These are phyloP conservation scores for Nannizzia gypsea DNA, from an alignment of 2,329 filamentous ascomycete species.

Conservation along the genomic window DNA sequence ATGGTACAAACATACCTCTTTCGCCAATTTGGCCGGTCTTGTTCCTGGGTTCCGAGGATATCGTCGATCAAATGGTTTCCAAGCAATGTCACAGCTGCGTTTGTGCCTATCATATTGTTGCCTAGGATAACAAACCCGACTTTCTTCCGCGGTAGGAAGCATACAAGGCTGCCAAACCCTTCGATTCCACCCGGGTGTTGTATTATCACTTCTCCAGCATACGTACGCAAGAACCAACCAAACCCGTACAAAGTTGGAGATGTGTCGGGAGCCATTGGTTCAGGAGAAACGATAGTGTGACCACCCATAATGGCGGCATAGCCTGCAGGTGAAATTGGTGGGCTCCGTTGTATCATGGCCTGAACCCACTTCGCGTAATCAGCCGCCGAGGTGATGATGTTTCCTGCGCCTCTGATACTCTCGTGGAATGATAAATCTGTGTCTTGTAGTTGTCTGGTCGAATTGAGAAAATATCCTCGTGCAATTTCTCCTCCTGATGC, in stretches of 20 bases:
- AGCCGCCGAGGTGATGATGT: slow-evolving; percentile 23
- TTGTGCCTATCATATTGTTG: slow-evolving; percentile 32
- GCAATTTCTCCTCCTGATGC: slow-evolving; percentile 17
- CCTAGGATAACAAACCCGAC: slow-evolving; percentile 35
- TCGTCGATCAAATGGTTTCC: slow-evolving; percentile 34
- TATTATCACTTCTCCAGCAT: slow-evolving; percentile 29
- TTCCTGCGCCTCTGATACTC: slow-evolving; percentile 14
- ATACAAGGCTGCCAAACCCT: slow-evolving; percentile 35
- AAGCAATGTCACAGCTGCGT: slow-evolving; percentile 22
- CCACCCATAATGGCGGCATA: slow-evolving; percentile 8
- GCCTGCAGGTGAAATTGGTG: slow-evolving; percentile 9
- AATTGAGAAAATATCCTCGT: slow-evolving; percentile 18
- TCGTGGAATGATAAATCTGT: slow-evolving; percentile 11
- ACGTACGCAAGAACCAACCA: slow-evolving; percentile 11
- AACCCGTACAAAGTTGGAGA: slow-evolving; percentile 9
- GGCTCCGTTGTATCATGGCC: slow-evolving; percentile 24
- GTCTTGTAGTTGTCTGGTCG: slow-evolving; percentile 7
- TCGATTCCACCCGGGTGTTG: slow-evolving; percentile 36
- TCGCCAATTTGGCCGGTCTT: slow-evolving; percentile 29
- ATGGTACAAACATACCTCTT: slow-evolving; percentile 19
- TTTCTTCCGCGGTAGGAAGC: slow-evolving; percentile 35
- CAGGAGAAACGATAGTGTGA: slow-evolving; percentile 7
- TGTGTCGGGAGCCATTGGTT: slow-evolving; percentile 6
- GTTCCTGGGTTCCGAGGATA: slow-evolving; percentile 25
- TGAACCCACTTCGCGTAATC: slow-evolving; percentile 40